phyloP scores from a whole-genome alignment of 345 rosid species.

The Citrus medica region DNA sequence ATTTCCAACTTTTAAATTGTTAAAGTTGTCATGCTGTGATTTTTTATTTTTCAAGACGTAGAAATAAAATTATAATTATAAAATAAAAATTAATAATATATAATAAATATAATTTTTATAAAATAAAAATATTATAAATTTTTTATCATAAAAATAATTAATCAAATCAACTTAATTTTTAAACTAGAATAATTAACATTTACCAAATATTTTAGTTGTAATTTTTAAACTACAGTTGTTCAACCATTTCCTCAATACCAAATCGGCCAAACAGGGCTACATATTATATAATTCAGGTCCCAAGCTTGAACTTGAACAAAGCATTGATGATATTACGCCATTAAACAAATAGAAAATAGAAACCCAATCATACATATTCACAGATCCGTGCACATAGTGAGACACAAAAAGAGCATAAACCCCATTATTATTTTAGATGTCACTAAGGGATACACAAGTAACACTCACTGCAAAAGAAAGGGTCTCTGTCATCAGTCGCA shows the following conservation, averaged over 20 bases:
- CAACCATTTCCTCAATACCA: fast-evolving
- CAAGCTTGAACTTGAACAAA: background rate
- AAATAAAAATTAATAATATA: no score
- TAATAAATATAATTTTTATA: no score
- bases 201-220: no score
- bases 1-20: no score
- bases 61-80: no score
- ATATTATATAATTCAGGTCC: no score
- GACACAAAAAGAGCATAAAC: background rate
- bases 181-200: fast-evolving
- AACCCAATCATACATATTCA: background rate
- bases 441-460: background rate
- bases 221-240: fast-evolving
- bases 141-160: no score
- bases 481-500: background rate
- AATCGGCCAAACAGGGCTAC: fast-evolving
- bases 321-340: background rate
- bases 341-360: background rate
- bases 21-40: fast-evolving
- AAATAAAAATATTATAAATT: no score
- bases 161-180: no score
- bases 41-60: fast-evolving
- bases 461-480: background rate
- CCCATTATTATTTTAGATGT: background rate
- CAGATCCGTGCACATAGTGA: background rate